Percentiles rank a stretch among this genome's conserved stretches.
Evolutionary conservation across 129 eudicot species (phyloP).

Genomic region (Centella asiatica): DNA sequence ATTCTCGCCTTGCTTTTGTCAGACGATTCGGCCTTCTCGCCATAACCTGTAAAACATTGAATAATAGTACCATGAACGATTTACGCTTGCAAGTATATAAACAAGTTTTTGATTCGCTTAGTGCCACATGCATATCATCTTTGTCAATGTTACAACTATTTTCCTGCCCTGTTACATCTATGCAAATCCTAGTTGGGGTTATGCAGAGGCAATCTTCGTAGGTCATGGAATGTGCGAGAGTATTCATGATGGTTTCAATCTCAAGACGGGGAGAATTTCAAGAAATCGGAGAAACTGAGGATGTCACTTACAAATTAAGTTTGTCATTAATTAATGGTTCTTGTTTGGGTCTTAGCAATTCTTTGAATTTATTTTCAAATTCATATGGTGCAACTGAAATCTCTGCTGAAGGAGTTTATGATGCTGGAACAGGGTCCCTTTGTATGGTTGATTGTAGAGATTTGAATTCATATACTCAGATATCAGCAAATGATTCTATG

Average conservation of each 20-base stretch:
- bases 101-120: constrained; percentile 39
- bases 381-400: constrained; percentile 18
- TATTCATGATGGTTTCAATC: not conserved
- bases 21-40: no score
- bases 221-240: constrained; percentile 25
- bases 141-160: constrained; percentile 33
- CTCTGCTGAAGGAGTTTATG: constrained; percentile 68
- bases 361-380: constrained; percentile 15
- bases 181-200: constrained; percentile 41
- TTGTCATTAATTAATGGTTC: constrained; percentile 5
- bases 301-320: constrained; percentile 40
- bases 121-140: constrained; percentile 68
- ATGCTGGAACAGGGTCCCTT: constrained; percentile 42
- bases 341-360: constrained; percentile 8
- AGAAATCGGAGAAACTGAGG: not conserved
- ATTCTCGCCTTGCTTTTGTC: no score
- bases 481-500: constrained; percentile 9
- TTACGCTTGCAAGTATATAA: no score
- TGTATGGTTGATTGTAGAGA: constrained; percentile 74
- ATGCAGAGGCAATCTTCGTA: constrained; percentile 33
- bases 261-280: not conserved
- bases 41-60: no score
- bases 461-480: not conserved
- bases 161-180: constrained; percentile 26
- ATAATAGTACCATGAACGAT: no score